Evolutionary conservation across 257 asterid species (phyloP).

Genomic region (Nicotiana obtusifolia): DNA sequence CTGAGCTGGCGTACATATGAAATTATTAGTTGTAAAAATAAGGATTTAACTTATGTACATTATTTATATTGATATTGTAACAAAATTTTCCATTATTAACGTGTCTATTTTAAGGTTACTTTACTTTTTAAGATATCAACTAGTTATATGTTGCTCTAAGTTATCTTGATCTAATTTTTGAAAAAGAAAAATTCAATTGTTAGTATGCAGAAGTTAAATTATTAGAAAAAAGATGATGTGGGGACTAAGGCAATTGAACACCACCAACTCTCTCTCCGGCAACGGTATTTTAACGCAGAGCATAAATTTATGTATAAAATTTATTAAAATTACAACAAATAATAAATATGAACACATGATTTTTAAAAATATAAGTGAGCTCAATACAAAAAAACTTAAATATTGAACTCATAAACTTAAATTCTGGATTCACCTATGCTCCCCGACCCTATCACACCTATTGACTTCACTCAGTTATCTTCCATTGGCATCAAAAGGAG

Average conservation of each 20-base stretch:
- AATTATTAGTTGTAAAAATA: background rate
- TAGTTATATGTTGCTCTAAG: background rate
- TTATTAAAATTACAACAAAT: too few relatives aligned
- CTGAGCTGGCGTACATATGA: conserved; percentile 1
- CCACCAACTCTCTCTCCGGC: background rate
- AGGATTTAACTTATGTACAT: background rate
- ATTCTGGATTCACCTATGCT: too few relatives aligned
- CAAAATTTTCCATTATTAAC: too few relatives aligned
- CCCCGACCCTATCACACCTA: background rate
- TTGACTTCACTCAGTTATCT: conserved; percentile 8
- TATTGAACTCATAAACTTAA: too few relatives aligned
- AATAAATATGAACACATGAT: too few relatives aligned
- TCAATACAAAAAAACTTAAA: too few relatives aligned
- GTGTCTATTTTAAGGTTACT: too few relatives aligned
- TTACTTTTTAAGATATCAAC: background rate
- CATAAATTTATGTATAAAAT: too few relatives aligned
- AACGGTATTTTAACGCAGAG: accelerated
- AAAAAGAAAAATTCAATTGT: too few relatives aligned
- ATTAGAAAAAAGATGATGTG: background rate
- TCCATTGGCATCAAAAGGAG: background rate
- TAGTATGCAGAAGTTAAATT: background rate
- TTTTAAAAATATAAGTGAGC: too few relatives aligned
- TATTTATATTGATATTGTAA: background rate
- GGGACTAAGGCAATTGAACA: background rate
- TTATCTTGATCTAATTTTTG: background rate